Percentiles rank a stretch among this genome's conserved stretches.
Conservation (phyloP, 1,284 basidiomycete species). For the Trichosporon sp. region DNA sequence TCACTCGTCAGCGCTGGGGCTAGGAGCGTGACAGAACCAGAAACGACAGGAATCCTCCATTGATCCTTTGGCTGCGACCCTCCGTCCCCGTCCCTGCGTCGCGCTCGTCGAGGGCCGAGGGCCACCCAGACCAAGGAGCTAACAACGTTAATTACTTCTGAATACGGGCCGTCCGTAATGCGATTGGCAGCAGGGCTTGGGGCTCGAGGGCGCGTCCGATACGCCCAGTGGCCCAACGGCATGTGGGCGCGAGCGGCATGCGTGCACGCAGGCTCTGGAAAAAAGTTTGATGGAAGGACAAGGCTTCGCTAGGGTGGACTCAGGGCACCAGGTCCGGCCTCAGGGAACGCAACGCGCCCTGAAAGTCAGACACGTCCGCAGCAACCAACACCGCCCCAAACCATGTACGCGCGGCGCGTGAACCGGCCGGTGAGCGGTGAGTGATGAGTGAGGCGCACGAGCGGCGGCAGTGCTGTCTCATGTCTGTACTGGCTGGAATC, state of each 20-base stretch:
- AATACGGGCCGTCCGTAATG: not conserved
- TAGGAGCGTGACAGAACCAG: not conserved
- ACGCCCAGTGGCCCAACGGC: not conserved
- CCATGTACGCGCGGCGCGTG: not conserved
- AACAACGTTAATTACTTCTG: not conserved
- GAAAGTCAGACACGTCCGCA: constrained; percentile 7
- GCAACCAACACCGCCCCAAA: not conserved
- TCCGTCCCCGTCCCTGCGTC: not conserved
- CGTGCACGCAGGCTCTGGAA: not conserved
- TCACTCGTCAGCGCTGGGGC: not conserved
- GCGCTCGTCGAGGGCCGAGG: not conserved
- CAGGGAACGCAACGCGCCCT: not conserved
- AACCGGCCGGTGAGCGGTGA: not conserved
- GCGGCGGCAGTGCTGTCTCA: not conserved
- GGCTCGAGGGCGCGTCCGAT: not conserved
- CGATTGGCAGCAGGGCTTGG: not conserved
- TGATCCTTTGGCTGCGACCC: not conserved
- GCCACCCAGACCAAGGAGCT: not conserved
- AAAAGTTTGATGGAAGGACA: not conserved
- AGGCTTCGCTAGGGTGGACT: not conserved
- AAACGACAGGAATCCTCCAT: not conserved
- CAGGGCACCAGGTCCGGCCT: not conserved
- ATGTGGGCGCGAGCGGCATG: not conserved
- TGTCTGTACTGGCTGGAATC: not conserved
- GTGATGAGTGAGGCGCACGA: too few relatives aligned